Evolutionary conservation across 306 rosid species (phyloP), one percentile per base, ranked within the genome.

Genomic region (Corylus avellana): DNA sequence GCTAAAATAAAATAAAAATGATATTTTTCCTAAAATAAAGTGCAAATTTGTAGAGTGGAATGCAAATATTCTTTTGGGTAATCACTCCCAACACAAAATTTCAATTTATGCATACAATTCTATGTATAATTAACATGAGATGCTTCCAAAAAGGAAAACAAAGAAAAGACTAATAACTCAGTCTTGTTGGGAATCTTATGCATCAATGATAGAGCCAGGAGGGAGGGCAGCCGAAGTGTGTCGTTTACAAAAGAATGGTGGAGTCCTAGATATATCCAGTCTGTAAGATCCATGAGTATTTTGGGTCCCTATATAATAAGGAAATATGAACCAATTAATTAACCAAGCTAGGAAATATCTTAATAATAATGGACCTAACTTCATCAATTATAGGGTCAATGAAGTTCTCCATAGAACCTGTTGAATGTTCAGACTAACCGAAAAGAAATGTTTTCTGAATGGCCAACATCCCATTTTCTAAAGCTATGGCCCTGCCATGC

Each of bases 381-480:
- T 47, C 54, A 39, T 66, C 44, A 12, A 49, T 22, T 22, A 22
- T 10, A 20, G 63, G 77, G 84, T 49, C 84, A 87, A 76, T 72
- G 42, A 66, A 77, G 47, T 64, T 47, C 69, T 66, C 70, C 75
- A 49, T 6, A 5, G 75, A 63, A 7, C 25, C 37, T 12, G 3
- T 47, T 8, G 37, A 44, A 66, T 73, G 78, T 79, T 88, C 83
- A 84, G 79, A 62, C 63, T 48, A 72, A 82, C 47, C 27, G n/a
- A 72, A 82, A 75, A 61, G 78, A 51, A 18, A n/a, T 90, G 97
- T 81, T 69, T 51, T 49, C 53, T 57, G 61, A 88, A 83, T 76
- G 48, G 59, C 86, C 89, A 84, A 89, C 97, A 92, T 78, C 92
- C 92, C 98, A 94, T 90, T 79, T 88, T 73, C 91, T 66, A 76